Conservation (phyloP, 176 grass and related monocot species). For the Poa annua region DNA sequence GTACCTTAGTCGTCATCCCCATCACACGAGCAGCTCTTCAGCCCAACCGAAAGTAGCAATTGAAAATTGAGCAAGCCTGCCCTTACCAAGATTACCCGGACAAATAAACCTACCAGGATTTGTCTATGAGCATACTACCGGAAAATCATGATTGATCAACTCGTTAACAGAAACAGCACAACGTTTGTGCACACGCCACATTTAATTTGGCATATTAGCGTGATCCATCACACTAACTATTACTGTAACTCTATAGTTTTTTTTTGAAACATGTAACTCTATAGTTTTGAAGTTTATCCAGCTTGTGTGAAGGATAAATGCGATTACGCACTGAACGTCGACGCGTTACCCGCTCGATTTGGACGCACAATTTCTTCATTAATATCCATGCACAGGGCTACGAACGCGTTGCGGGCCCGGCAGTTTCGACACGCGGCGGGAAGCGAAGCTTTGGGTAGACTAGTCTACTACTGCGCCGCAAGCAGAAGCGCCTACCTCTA, state of each 20-base stretch:
- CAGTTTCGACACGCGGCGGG: conserved; percentile 31
- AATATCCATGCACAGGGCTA: not conserved
- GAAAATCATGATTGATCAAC: not conserved
- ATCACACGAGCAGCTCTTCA: too few species aligned
- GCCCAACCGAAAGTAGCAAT: too few species aligned
- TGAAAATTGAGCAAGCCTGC: too few species aligned
- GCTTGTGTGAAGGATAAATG: too few species aligned
- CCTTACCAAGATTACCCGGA: too few species aligned
- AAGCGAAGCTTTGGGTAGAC: conserved; percentile 30
- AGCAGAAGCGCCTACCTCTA: not conserved
- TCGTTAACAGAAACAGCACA: not conserved
- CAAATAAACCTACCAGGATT: too few species aligned
- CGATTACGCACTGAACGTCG: not conserved
- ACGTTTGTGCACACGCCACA: conserved; percentile 37
- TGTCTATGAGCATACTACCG: too few species aligned
- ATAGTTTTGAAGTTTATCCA: too few species aligned
- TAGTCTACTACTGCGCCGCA: not conserved
- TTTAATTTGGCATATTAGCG: not conserved
- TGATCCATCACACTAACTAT: too few species aligned
- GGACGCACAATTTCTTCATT: conserved; percentile 3
- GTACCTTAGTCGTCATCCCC: too few species aligned
- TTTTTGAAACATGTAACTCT: too few species aligned
- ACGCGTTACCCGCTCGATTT: conserved; percentile 26
- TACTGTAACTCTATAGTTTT: too few species aligned
- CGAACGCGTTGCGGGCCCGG: not conserved